Evolutionary conservation across 495 filamentous ascomycete genomes (phyloP).

Genomic region (Hyaloscypha finlandica): DNA sequence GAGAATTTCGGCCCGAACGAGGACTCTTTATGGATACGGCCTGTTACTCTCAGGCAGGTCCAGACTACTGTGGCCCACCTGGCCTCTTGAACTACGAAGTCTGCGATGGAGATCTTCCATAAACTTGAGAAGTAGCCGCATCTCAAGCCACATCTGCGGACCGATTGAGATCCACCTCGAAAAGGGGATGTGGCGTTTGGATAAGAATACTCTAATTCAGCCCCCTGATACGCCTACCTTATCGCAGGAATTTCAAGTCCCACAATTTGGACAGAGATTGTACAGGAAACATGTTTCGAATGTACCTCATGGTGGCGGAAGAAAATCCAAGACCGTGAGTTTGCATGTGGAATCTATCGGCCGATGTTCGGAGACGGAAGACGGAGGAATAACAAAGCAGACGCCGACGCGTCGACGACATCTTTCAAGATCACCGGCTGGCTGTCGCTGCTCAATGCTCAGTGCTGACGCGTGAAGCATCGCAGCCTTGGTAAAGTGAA

Average conservation of each 20-base stretch:
- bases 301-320: background rate
- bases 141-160: conserved; percentile 13
- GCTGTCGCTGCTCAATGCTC: background rate
- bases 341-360: background rate
- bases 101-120: conserved; percentile 3
- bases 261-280: conserved; percentile 1
- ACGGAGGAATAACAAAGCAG: background rate
- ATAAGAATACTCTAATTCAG: conserved; percentile 13
- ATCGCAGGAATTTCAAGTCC: conserved; percentile 14
- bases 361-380: background rate
- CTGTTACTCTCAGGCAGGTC: background rate
- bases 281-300: background rate
- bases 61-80: background rate
- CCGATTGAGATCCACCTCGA: conserved; percentile 12
- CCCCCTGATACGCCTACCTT: conserved; percentile 1
- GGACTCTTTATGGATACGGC: background rate
- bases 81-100: background rate
- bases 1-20: background rate
- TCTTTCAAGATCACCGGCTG: background rate
- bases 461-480: background rate
- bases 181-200: conserved; percentile 11
- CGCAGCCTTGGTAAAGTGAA: background rate
- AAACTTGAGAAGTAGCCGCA: background rate
- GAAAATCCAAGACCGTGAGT: no score
- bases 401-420: background rate